Evolutionary conservation across 768 basidiomycete species (phyloP), one percentile per base, ranked within the genome.

Genomic region (Tulasnella sp.): DNA sequence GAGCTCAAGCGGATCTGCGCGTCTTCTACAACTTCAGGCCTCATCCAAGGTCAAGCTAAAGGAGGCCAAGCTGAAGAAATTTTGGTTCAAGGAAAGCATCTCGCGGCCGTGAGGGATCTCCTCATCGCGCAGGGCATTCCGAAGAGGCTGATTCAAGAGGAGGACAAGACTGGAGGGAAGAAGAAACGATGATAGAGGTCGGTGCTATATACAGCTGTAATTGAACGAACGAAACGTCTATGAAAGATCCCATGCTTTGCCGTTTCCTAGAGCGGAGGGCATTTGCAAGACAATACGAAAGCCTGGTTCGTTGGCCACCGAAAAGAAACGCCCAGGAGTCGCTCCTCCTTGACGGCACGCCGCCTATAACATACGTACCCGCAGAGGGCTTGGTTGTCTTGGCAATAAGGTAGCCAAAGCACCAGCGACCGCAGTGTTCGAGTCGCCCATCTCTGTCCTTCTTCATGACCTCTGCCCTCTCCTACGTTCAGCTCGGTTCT

Each of bases 1-100:
- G 94, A 94, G 73, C 86, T 97, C 80, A 89, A 91, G 80, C 93
- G 90, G 85, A 83, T 88, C 1, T 97, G 96, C 83, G 95, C 96
- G 1, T 91, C 92, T 69, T 89, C 94, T 14, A 94, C 96, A 7
- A 92, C 93, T 64, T 90, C 94, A 93, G 80, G 74, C 90, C 84
- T 28, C 41, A 72, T 80, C 40, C 81, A 83, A 94, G 93, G 93
- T 22, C 90, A 91, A 0, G 78, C 89, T 24, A 87, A 86, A 6
- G 92, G 93, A 0, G 92, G 91, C 84, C 83, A 87, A 22, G 86
- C 86, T 9, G 83, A 90, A 77, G 94, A 96, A 83, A 91, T 98
- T 12, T 87, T 93, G 81, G 92, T 97, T 0, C 96, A 97, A 84
- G 96, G 96, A 1, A 94, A 93, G 81, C 96, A 97, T 83, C 87